Evolutionary conservation across 768 basidiomycete genomes (phyloP).

Genomic region (Termitomyces sp.): DNA sequence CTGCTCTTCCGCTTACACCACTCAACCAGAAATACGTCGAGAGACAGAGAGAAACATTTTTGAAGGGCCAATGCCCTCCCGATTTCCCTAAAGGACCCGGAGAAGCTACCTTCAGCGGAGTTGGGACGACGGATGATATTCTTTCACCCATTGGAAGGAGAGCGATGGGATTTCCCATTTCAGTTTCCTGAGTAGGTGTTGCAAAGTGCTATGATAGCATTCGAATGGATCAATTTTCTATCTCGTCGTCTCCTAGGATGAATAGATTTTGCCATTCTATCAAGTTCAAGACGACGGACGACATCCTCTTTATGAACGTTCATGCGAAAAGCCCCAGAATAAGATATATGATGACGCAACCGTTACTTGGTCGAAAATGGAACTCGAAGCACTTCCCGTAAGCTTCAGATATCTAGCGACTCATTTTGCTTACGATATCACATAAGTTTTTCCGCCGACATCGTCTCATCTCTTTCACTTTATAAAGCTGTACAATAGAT

Average conservation of each 20-base stretch:
- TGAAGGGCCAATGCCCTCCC: slow-evolving; percentile 55
- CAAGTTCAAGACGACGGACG: no score
- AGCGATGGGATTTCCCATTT: slow-evolving; percentile 33
- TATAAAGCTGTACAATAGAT: no score
- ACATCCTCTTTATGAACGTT: no score
- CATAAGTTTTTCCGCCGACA: no score
- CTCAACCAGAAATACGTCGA: slow-evolving; percentile 55
- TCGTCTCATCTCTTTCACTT: no score
- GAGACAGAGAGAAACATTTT: slow-evolving; percentile 58
- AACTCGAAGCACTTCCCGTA: no score
- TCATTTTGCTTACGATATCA: no score
- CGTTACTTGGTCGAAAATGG: no score
- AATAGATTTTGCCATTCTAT: no score
- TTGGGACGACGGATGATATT: slow-evolving; percentile 30
- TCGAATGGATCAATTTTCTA: background rate
- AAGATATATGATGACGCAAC: no score
- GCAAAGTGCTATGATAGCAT: background rate
- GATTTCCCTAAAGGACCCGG: slow-evolving; percentile 54
- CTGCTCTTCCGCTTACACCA: slow-evolving; percentile 61
- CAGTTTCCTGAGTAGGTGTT: background rate
- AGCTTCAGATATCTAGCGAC: no score
- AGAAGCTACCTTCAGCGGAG: slow-evolving; percentile 30
- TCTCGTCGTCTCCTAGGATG: background rate
- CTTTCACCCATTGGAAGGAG: slow-evolving; percentile 26
- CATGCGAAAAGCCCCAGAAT: no score